phyloP scores from a whole-genome alignment of 148 eudicot genomes.

The Euryodendron excelsum region DNA sequence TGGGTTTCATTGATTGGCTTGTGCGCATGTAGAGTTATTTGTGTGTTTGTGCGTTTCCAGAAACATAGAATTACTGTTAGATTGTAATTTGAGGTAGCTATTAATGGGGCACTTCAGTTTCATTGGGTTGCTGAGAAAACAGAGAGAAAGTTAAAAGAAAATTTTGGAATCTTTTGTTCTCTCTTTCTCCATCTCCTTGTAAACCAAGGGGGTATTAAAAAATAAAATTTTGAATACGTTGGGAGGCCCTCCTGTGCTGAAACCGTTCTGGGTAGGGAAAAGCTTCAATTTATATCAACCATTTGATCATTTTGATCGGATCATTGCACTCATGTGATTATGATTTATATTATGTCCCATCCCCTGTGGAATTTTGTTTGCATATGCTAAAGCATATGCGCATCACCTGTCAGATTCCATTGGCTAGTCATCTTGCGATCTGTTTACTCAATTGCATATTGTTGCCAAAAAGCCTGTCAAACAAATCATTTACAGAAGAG shows the following conservation, averaged over 20 bases:
- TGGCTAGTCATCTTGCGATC: conserved; percentile 6
- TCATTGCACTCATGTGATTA: neutral
- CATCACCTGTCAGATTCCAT: neutral
- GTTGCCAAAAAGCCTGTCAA: neutral
- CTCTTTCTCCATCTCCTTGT: too few relatives aligned
- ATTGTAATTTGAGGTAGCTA: neutral
- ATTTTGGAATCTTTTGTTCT: neutral
- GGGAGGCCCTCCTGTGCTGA: neutral
- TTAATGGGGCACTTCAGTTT: neutral
- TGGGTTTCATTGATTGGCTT: neutral
- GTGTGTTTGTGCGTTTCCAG: neutral
- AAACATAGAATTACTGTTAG: neutral
- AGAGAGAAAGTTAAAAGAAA: neutral
- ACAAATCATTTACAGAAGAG: neutral
- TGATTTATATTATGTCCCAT: neutral
- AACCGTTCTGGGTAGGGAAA: neutral
- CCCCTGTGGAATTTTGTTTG: neutral
- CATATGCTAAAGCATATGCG: neutral
- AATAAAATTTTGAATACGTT: neutral
- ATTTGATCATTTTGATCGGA: neutral
- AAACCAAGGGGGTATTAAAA: neutral
- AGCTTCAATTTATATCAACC: neutral
- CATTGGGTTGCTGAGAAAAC: neutral
- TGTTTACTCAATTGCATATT: neutral
- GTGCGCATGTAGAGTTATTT: too few relatives aligned